Percentiles rank a stretch among this genome's conserved stretches.
Evolutionary conservation across 345 rosid genomes (phyloP).

Genomic region (Aethionema arabicum): DNA sequence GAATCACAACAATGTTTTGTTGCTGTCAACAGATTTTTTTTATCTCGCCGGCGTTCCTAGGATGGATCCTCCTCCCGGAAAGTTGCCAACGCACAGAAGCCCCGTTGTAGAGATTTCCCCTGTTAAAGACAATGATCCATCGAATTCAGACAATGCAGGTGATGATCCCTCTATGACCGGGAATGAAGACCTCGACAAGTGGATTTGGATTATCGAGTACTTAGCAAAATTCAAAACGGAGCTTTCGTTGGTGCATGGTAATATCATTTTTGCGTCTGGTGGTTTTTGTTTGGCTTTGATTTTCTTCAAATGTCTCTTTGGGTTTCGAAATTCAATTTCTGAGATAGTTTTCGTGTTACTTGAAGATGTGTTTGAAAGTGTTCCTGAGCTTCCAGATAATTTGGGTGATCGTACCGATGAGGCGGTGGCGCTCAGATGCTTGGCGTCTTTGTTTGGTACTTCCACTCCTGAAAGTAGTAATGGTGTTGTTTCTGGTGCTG

Average conservation of each 20-base stretch:
- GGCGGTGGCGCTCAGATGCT: slow-evolving; percentile 40
- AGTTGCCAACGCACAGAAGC: background rate
- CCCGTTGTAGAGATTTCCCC: background rate
- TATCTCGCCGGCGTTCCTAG: background rate
- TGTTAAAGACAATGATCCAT: background rate
- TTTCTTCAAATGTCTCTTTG: background rate
- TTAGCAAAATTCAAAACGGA: slow-evolving; percentile 35
- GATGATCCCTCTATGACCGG: slow-evolving; percentile 26
- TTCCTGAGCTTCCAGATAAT: slow-evolving; percentile 35
- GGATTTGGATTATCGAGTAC: slow-evolving; percentile 35
- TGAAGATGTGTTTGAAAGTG: slow-evolving; percentile 36
- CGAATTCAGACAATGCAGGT: background rate
- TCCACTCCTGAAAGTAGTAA: slow-evolving; percentile 1
- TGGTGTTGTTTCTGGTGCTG: slow-evolving; percentile 18
- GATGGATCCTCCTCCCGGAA: slow-evolving; percentile 15
- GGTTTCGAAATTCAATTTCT: background rate
- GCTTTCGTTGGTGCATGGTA: slow-evolving; percentile 36
- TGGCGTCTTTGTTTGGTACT: slow-evolving; percentile 27
- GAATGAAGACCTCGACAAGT: slow-evolving; percentile 26
- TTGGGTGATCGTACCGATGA: slow-evolving; percentile 33
- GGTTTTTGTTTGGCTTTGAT: background rate
- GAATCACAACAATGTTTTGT: background rate
- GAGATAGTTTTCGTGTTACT: background rate
- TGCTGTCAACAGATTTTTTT: background rate
- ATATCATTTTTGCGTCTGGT: background rate